A percentile compares a stretch with the other conserved stretches of the same genome.
Evolutionary conservation across 1,284 basidiomycete species (phyloP).

Genomic region (Gomphus sp.): DNA sequence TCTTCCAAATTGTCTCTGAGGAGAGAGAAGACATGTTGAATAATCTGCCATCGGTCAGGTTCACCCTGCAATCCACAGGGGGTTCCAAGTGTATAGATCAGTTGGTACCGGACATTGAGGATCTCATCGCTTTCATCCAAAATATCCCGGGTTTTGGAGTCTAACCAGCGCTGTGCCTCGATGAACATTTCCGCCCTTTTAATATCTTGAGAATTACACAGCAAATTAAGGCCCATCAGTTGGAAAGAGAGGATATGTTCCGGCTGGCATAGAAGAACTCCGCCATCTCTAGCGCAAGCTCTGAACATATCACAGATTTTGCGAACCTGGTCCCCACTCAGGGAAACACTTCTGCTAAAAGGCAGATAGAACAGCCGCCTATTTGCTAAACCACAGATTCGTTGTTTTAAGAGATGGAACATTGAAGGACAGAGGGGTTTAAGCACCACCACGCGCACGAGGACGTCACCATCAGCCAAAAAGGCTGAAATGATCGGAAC

Average conservation of each 20-base stretch:
- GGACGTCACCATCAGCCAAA: slow-evolving; percentile 31
- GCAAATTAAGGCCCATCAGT: slow-evolving; percentile 26
- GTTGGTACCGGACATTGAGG: slow-evolving; percentile 36
- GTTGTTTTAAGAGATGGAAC: slow-evolving; percentile 37
- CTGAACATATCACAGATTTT: slow-evolving; percentile 23
- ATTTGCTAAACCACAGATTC: slow-evolving; percentile 33
- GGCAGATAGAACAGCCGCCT: slow-evolving; percentile 41
- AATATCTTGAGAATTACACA: neutral
- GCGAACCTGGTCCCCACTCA: slow-evolving; percentile 16
- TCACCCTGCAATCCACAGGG: slow-evolving; percentile 27
- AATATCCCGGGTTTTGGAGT: slow-evolving; percentile 29
- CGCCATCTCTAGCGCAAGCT: slow-evolving; percentile 29
- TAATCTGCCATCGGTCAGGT: slow-evolving; percentile 38
- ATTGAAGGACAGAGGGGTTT: slow-evolving; percentile 34
- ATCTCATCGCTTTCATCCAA: slow-evolving; percentile 49
- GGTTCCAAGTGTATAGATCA: slow-evolving; percentile 34
- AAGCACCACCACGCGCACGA: slow-evolving; percentile 40
- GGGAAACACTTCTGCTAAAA: slow-evolving; percentile 31
- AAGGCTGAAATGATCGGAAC: slow-evolving; percentile 31
- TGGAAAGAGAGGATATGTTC: slow-evolving; percentile 45
- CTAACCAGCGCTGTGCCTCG: slow-evolving; percentile 27
- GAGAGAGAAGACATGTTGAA: slow-evolving; percentile 29
- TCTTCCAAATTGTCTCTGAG: slow-evolving; percentile 13
- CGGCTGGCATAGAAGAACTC: slow-evolving; percentile 39
- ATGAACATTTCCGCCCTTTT: slow-evolving; percentile 21